Percentiles rank a stretch among this genome's conserved stretches.
Evolutionary conservation across 495 filamentous ascomycete species (phyloP).

Genomic region (Venustampulla echinocandica): DNA sequence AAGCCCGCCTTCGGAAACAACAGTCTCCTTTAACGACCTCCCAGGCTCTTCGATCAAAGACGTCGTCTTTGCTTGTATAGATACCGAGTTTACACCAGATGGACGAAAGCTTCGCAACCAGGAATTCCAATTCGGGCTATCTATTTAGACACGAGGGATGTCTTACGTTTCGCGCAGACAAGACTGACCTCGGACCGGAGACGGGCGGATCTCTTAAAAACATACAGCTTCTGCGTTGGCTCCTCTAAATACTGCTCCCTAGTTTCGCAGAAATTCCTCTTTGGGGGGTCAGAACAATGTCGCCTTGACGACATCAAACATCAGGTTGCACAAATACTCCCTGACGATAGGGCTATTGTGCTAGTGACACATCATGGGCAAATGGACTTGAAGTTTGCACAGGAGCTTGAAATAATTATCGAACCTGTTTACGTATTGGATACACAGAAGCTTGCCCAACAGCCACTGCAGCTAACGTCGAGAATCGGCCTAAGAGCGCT

Average conservation of each 20-base stretch:
- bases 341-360: not conserved
- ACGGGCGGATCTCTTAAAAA: no score
- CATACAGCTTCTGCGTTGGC: no score
- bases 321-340: not conserved
- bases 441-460: not conserved
- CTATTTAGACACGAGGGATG: not conserved
- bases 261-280: not conserved
- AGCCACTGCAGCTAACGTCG: not conserved
- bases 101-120: not conserved
- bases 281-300: not conserved
- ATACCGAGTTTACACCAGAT: no score
- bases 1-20: no score
- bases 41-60: no score
- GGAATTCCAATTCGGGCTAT: not conserved
- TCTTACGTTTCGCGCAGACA: not conserved
- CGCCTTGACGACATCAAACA: not conserved
- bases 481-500: not conserved
- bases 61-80: not conserved
- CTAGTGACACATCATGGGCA: not conserved
- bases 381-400: not conserved
- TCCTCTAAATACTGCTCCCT: no score
- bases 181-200: not conserved
- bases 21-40: no score
- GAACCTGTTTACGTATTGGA: not conserved
- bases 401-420: not conserved